Evolutionary conservation across 345 rosid genomes (phyloP).

Genomic region (Linum tenue): DNA sequence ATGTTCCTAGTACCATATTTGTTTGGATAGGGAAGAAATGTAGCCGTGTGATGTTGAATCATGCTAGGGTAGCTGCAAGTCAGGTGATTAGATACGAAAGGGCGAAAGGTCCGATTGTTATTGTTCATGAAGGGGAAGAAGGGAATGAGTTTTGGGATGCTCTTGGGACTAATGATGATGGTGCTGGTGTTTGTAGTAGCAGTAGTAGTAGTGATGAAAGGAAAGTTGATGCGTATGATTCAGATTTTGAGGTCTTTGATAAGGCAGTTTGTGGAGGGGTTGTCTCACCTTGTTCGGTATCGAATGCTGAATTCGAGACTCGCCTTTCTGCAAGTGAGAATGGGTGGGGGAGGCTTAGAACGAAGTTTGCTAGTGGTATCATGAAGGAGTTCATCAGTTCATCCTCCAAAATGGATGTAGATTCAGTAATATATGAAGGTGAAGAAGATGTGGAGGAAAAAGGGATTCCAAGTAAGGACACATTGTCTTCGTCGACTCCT

Average conservation of each 20-base stretch:
- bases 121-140: constrained; percentile 51
- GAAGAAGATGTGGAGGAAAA: constrained; percentile 19
- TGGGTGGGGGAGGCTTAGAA: constrained; percentile 57
- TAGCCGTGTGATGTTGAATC: constrained; percentile 31
- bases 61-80: constrained; percentile 52
- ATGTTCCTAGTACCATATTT: constrained; percentile 46
- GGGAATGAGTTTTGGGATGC: constrained; percentile 56
- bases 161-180: constrained; percentile 22
- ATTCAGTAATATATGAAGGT: constrained; percentile 21
- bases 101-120: constrained; percentile 41
- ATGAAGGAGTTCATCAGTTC: constrained; percentile 40
- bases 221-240: constrained; percentile 47
- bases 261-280: constrained; percentile 64
- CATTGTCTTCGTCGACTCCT: constrained; percentile 25
- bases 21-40: constrained; percentile 56
- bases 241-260: constrained; percentile 51
- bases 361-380: constrained; percentile 46
- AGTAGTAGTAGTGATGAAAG: constrained; percentile 19
- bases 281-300: constrained; percentile 48
- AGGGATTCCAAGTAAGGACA: constrained; percentile 15
- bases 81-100: constrained; percentile 58
- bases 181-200: constrained; percentile 2
- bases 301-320: constrained; percentile 41
- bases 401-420: constrained; percentile 12
- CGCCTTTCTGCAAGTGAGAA: constrained; percentile 56